Conservation (phyloP, 805 yeast species). For the Dipodascus geniculatus region DNA sequence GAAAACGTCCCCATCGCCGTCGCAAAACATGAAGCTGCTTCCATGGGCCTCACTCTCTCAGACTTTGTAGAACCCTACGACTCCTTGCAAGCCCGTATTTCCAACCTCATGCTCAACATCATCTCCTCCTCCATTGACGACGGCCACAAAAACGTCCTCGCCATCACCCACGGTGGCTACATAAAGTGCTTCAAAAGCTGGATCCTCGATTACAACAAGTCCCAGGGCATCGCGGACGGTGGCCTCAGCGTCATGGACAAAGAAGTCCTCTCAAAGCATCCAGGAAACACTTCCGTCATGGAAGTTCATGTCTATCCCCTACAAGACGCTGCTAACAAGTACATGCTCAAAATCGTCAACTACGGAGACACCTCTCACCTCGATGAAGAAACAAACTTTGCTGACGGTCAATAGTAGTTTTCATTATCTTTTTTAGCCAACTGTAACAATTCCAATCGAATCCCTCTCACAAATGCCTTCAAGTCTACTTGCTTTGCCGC, state of each 20-base stretch:
- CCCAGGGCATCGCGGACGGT: neutral
- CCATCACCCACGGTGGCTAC: slow-evolving; percentile 77
- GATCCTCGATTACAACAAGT: neutral
- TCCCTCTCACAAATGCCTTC: neutral
- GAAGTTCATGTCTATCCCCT: neutral
- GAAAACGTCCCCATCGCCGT: slow-evolving; percentile 64
- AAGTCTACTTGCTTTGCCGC: neutral
- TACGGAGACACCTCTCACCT: neutral
- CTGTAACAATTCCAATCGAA: neutral
- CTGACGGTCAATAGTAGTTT: neutral
- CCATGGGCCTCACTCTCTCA: slow-evolving; percentile 46
- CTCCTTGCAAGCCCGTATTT: slow-evolving; percentile 30
- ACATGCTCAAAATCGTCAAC: neutral
- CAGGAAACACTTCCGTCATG: neutral
- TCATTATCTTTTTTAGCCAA: neutral
- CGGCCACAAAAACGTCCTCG: slow-evolving; percentile 34
- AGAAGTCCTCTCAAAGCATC: neutral
- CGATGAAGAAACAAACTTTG: neutral
- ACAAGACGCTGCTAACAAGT: neutral
- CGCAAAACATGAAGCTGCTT: slow-evolving; percentile 40
- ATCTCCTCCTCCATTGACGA: neutral
- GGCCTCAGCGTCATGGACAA: neutral
- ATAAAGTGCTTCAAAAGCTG: slow-evolving; percentile 26
- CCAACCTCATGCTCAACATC: slow-evolving; percentile 17
- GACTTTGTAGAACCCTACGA: slow-evolving; percentile 39